A percentile compares a stretch with the other conserved stretches of the same genome.
Conservation (phyloP, 139 green algal species). For the Chlamydomonas applanata region DNA sequence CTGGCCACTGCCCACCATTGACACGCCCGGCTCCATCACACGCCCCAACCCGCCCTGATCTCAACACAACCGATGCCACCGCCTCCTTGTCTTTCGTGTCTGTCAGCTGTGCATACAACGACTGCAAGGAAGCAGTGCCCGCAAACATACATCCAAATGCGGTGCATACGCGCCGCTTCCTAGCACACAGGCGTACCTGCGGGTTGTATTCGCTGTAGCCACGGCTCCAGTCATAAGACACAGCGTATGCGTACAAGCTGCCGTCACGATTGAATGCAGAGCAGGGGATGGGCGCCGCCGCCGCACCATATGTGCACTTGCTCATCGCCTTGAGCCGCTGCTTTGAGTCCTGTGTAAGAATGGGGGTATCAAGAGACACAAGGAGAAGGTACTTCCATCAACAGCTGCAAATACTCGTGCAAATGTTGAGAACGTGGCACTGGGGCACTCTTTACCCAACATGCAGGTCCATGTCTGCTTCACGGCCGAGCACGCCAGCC, state of each 20-base stretch:
- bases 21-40: too few relatives aligned
- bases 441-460: too few relatives aligned
- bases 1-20: too few relatives aligned
- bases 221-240: conserved; percentile 90
- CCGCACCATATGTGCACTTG: conserved; percentile 44
- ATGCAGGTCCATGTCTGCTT: too few relatives aligned
- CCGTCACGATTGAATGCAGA: conserved; percentile 87
- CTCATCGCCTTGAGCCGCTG: conserved; percentile 87
- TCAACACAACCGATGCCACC: not conserved
- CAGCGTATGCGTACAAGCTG: conserved; percentile 88
- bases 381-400: too few relatives aligned
- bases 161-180: too few relatives aligned
- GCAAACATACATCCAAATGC: too few relatives aligned
- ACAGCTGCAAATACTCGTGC: too few relatives aligned
- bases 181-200: not conserved
- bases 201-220: conserved; percentile 83
- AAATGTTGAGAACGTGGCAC: too few relatives aligned
- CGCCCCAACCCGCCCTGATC: too few relatives aligned
- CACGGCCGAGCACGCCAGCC: too few relatives aligned
- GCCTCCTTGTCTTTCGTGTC: not conserved
- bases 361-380: too few relatives aligned
- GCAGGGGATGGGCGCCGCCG: conserved; percentile 73
- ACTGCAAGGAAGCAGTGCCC: not conserved
- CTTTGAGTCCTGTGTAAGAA: conserved; percentile 83
- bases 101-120: not conserved